Conservation (phyloP, 2,329 filamentous ascomycete species). For the Chrysoporthe cubensis region DNA sequence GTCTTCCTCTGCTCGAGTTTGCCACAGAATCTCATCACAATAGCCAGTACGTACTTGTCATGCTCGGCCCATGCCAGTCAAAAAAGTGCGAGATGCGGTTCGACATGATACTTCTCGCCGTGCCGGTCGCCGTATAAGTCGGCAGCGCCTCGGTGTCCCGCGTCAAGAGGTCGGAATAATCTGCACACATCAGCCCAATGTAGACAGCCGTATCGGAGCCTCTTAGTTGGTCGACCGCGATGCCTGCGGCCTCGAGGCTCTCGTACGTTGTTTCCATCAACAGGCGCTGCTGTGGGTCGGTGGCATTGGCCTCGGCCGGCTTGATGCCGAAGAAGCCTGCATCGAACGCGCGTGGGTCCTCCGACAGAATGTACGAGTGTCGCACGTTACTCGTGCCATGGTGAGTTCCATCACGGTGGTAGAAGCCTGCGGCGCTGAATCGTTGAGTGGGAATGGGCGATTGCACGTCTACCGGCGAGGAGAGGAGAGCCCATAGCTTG, state of each 20-base stretch:
- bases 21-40: too few species aligned
- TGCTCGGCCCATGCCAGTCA: too few species aligned
- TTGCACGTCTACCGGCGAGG: too few species aligned
- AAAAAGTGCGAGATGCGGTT: too few species aligned
- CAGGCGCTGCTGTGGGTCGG: slow-evolving; percentile 29
- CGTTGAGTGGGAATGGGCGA: too few species aligned
- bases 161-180: slow-evolving; percentile 32
- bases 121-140: slow-evolving; percentile 37
- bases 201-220: slow-evolving; percentile 38
- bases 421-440: slow-evolving; percentile 20
- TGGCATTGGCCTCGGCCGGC: slow-evolving; percentile 30
- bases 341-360: slow-evolving; percentile 25
- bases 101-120: too few species aligned
- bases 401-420: slow-evolving; percentile 30
- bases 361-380: slow-evolving; percentile 30
- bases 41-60: too few species aligned
- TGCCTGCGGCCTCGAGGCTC: too few species aligned
- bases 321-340: slow-evolving; percentile 37
- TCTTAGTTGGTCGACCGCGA: slow-evolving; percentile 24
- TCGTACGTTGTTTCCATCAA: too few species aligned
- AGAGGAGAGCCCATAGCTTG: too few species aligned
- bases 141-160: slow-evolving; percentile 29
- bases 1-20: too few species aligned
- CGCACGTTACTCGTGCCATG: slow-evolving; percentile 34
- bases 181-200: slow-evolving; percentile 33